Conservation (phyloP, 305 asterid species). For the Fraxinus greggii region DNA sequence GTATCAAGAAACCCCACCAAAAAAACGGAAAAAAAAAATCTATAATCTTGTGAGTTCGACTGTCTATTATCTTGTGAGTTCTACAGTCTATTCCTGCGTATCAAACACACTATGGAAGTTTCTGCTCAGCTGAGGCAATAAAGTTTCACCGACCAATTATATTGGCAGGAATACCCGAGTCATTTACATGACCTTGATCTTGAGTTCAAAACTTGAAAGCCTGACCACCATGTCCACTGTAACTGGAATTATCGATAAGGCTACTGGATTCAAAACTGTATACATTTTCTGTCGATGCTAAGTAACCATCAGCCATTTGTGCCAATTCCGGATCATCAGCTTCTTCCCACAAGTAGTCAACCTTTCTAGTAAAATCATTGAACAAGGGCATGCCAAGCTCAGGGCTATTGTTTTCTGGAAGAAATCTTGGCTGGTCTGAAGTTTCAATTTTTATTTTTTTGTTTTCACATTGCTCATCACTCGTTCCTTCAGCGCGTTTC, state of each 20-base stretch:
- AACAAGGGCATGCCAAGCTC: conserved; percentile 28
- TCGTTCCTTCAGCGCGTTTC: conserved; percentile 32
- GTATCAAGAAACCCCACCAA: not conserved
- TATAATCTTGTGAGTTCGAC: not conserved
- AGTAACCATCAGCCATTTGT: conserved; percentile 35
- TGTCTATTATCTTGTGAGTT: not conserved
- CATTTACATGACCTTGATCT: not conserved
- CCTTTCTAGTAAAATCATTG: conserved; percentile 22
- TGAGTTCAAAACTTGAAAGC: conserved; percentile 25
- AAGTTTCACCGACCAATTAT: not conserved
- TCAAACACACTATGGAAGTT: not conserved
- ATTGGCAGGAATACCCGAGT: not conserved
- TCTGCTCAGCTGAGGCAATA: not conserved
- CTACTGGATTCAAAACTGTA: conserved; percentile 45
- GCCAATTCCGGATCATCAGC: conserved; percentile 32
- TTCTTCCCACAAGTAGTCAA: conserved; percentile 42
- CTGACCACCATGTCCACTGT: conserved; percentile 46
- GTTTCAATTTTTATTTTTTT: conserved; percentile 24
- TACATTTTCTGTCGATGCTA: conserved; percentile 40
- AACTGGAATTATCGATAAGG: conserved; percentile 38
- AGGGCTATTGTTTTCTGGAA: conserved; percentile 26
- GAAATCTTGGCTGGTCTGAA: conserved; percentile 28
- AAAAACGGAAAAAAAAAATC: not conserved
- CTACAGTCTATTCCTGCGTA: not conserved
- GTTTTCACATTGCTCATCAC: conserved; percentile 24